phyloP scores from a whole-genome alignment of 208 protist species.

The Trypanosoma caninum region DNA sequence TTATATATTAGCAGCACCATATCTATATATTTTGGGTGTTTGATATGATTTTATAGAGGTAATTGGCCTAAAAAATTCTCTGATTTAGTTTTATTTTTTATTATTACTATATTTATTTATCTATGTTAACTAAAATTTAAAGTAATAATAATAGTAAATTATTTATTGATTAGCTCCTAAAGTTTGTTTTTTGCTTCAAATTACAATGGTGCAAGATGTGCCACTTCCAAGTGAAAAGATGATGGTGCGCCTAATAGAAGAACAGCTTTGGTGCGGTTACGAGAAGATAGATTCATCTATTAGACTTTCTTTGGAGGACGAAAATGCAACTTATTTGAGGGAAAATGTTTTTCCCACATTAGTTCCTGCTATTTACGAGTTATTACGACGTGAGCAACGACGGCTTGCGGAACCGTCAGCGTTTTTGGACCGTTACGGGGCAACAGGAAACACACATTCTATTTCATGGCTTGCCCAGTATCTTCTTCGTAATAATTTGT shows the following conservation, averaged over 20 bases:
- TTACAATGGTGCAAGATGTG: constrained; percentile 25
- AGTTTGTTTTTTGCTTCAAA: constrained; percentile 6
- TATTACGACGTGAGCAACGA: constrained; percentile 37
- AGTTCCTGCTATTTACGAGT: constrained; percentile 61
- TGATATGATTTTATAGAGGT: too few relatives aligned
- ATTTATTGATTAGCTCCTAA: background rate
- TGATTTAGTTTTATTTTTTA: background rate
- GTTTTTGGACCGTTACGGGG: constrained; percentile 8
- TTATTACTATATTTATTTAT: background rate
- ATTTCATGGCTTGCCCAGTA: constrained; percentile 79
- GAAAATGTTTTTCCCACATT: constrained; percentile 73
- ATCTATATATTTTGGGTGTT: too few relatives aligned
- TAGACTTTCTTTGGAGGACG: constrained; percentile 13
- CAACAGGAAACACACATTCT: constrained; percentile 37
- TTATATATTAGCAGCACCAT: background rate
- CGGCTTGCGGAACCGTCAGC: background rate
- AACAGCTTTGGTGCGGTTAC: constrained; percentile 61
- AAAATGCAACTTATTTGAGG: constrained; percentile 53
- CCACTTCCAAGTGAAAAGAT: constrained; percentile 27
- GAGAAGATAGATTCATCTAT: constrained; percentile 10
- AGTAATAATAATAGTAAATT: constrained; percentile 5
- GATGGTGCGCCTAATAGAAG: constrained; percentile 69
- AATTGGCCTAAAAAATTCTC: background rate
- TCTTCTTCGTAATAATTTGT: constrained; percentile 66
- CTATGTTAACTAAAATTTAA: constrained; percentile 11